Percentiles rank a stretch among this genome's conserved stretches.
Evolutionary conservation across 75 land plant genomes (phyloP).

Genomic region (Adiantum capillusveneris): DNA sequence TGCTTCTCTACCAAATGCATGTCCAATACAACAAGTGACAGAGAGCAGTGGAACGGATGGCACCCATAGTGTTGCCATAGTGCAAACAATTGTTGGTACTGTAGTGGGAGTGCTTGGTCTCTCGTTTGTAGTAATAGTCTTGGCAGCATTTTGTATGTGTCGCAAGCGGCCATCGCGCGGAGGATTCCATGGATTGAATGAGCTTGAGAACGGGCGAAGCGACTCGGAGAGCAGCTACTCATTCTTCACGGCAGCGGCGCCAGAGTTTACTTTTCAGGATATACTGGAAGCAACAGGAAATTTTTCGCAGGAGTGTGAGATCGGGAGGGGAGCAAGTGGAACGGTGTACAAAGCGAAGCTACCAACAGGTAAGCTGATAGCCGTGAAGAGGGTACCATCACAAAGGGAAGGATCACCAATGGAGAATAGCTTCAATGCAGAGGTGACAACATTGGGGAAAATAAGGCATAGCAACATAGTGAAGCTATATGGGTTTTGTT

Average conservation of each 20-base stretch:
- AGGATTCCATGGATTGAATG: slow-evolving; percentile 30
- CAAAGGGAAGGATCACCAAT: slow-evolving; percentile 11
- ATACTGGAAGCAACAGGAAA: slow-evolving; percentile 46
- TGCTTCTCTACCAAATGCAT: slow-evolving; percentile 22
- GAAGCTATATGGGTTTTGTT: slow-evolving; percentile 49
- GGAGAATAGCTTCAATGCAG: slow-evolving; percentile 65
- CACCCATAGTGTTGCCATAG: neutral
- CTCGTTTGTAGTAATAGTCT: neutral
- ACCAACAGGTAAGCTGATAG: slow-evolving; percentile 34
- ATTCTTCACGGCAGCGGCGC: slow-evolving; percentile 3
- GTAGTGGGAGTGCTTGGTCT: neutral
- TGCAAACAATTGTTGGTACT: neutral
- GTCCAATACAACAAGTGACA: neutral
- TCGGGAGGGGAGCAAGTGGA: slow-evolving; percentile 67
- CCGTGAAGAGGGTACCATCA: slow-evolving; percentile 42
- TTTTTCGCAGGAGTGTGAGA: slow-evolving; percentile 27
- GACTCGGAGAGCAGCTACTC: neutral
- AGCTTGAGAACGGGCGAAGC: slow-evolving; percentile 11
- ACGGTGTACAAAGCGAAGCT: slow-evolving; percentile 49
- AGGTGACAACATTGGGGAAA: slow-evolving; percentile 50
- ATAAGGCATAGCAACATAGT: slow-evolving; percentile 53
- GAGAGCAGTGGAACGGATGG: neutral
- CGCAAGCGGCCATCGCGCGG: neutral
- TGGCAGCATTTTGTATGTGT: slow-evolving; percentile 20
- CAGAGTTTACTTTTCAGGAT: slow-evolving; percentile 24